Evolutionary conservation across 108 stramenopile genomes (phyloP), one percentile per base, ranked within the genome.

Genomic region (Pseudonitzschia multistriata): DNA sequence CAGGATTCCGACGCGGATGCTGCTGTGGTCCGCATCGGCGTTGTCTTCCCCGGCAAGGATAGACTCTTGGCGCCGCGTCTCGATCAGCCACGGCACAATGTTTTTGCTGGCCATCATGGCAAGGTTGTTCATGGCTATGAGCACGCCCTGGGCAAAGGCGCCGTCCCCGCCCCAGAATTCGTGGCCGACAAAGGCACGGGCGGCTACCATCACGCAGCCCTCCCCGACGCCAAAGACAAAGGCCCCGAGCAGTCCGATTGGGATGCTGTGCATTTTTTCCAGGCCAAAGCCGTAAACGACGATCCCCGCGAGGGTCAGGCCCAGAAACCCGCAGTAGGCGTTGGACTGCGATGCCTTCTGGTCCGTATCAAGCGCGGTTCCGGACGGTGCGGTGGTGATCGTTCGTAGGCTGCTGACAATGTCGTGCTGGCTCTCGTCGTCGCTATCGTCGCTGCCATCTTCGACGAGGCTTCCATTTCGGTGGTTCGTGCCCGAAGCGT

Each of bases 91-190:
- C 8, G 54, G 54, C 4, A 55, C 29, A 25, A 28, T 55, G 29
- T 55, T 55, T 55, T 55, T 55, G 29, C 54, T 55, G 4, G 54
- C 54, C 54, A 55, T 55, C 54, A 55, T 55, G 54, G 54, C 5
- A 5, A 55, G 14, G 13, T 55, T 55, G 29, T 55, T 55, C 54
- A 27, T 55, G 29, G 54, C 54, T 25, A 55, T 55, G 3, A 55
- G 54, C 22, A 55, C 27, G 14, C 54, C 54, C 54, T 55, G 54
- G 27, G 54, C 54, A 30, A 30, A 30, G 13, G 54, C 54, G 13
- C 54, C 54, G n/a, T 55, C 54, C 8, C 29, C 54, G 13, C 27
- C 27, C 54, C 27, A 30, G 27, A 55, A 55, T n/a, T 55, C 54
- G 22, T 30, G 54, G 13, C 54, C 54, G 29, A 55, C 29, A 55